A percentile compares a stretch with the other conserved stretches of the same genome.
Evolutionary conservation across 2,329 filamentous ascomycete species (phyloP).

Genomic region (Sarocladiaceae sp.): DNA sequence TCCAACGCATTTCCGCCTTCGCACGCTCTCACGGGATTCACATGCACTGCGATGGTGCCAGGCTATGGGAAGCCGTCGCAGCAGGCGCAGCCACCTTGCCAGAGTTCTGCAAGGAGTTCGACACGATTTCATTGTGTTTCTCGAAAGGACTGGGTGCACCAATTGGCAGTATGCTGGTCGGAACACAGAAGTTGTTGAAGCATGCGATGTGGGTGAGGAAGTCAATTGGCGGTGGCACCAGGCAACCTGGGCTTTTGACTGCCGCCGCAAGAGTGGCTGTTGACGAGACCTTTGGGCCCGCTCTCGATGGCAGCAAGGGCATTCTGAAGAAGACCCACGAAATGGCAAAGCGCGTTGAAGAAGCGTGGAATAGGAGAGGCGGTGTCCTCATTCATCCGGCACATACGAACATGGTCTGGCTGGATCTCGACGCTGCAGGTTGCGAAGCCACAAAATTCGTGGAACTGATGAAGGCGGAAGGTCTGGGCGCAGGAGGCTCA

Average conservation of each 20-base stretch:
- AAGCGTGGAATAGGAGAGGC: constrained; percentile 66
- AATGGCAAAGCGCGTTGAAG: constrained; percentile 60
- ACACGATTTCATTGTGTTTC: constrained; percentile 74
- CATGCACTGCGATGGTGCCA: constrained; percentile 75
- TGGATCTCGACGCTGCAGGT: constrained; percentile 63
- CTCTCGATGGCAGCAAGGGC: constrained; percentile 42
- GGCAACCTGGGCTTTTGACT: constrained; percentile 69
- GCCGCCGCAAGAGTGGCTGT: constrained; percentile 69
- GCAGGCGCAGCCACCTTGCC: constrained; percentile 62
- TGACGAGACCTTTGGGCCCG: constrained; percentile 37
- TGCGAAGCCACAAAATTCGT: constrained; percentile 33
- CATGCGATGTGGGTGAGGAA: constrained; percentile 53
- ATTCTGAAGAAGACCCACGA: constrained; percentile 56
- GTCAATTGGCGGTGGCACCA: constrained; percentile 68
- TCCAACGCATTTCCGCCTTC: constrained; percentile 65
- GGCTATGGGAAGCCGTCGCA: constrained; percentile 77
- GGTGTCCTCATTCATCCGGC: constrained; percentile 65
- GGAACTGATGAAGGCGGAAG: constrained; percentile 35
- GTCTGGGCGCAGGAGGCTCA: constrained; percentile 35
- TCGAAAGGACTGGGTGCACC: constrained; percentile 80
- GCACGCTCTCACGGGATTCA: constrained; percentile 59
- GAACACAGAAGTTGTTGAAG: constrained; percentile 30
- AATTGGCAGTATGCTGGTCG: constrained; percentile 71
- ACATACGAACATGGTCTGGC: constrained; percentile 91
- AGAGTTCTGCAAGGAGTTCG: constrained; percentile 65